Evolutionary conservation across 176 grass and related monocot species (phyloP).

Genomic region (Musa acuminata): DNA sequence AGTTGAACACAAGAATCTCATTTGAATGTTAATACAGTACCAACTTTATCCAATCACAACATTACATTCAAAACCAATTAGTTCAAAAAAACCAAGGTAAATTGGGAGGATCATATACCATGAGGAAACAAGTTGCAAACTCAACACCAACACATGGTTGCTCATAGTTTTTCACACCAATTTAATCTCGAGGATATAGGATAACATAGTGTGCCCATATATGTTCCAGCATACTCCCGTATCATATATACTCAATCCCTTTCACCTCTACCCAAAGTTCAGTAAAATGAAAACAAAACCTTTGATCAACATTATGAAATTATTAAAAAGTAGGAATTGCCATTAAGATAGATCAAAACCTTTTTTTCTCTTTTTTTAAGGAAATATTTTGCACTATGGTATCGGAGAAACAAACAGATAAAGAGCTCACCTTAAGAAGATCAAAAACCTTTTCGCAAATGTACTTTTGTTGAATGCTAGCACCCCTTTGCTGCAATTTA

Average conservation of each 20-base stretch:
- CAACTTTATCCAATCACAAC: too few species aligned
- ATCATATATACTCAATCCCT: background rate
- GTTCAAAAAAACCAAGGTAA: too few species aligned
- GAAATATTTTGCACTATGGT: background rate
- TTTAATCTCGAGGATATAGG: too few species aligned
- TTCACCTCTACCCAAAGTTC: background rate
- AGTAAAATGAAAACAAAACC: background rate
- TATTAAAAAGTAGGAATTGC: background rate
- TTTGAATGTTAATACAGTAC: too few species aligned
- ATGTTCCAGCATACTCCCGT: too few species aligned
- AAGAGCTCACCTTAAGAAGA: slow-evolving; percentile 80
- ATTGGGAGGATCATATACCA: too few species aligned
- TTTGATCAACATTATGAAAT: background rate
- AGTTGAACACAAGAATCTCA: too few species aligned
- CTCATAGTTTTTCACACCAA: too few species aligned
- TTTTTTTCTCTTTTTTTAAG: background rate
- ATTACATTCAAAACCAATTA: too few species aligned
- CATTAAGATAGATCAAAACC: background rate
- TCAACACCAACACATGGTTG: too few species aligned
- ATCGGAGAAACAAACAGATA: background rate
- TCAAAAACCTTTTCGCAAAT: slow-evolving; percentile 99
- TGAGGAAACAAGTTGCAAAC: too few species aligned
- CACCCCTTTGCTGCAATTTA: slow-evolving; percentile 90
- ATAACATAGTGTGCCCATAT: too few species aligned
- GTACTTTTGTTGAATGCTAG: slow-evolving; percentile 91